Evolutionary conservation across 257 asterid genomes (phyloP).

Genomic region (Coffea canephora): DNA sequence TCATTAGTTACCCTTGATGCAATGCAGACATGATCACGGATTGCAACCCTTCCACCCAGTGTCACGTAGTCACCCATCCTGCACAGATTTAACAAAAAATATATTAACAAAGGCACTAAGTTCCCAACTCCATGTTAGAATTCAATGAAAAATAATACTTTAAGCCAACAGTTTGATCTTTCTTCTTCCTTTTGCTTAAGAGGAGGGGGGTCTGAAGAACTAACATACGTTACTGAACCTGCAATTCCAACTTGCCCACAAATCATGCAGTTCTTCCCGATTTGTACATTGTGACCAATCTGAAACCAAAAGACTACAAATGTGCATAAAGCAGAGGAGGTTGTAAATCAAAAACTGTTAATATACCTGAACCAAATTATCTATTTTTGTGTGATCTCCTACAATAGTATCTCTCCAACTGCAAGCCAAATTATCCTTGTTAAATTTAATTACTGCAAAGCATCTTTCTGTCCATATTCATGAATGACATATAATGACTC

Average conservation of each 20-base stretch:
- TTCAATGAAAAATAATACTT: not conserved
- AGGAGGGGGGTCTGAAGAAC: not conserved
- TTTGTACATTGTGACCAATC: conserved; percentile 87
- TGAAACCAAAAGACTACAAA: conserved; percentile 34
- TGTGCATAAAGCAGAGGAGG: conserved; percentile 6
- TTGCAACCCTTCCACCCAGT: conserved; percentile 74
- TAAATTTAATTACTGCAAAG: conserved; percentile 4
- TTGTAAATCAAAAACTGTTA: conserved; percentile 10
- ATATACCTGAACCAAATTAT: conserved; percentile 89
- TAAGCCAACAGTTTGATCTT: not conserved
- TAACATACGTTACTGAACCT: conserved; percentile 75
- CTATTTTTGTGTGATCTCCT: conserved; percentile 88
- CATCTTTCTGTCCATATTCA: not conserved
- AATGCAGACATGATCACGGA: conserved; percentile 73
- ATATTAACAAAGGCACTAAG: not conserved
- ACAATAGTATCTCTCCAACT: conserved; percentile 92
- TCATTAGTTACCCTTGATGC: conserved; percentile 53
- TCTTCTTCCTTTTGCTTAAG: not conserved
- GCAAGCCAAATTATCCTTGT: conserved; percentile 22
- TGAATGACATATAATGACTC: not conserved
- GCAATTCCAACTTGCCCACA: conserved; percentile 97
- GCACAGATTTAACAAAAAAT: conserved; percentile 9
- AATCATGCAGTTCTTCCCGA: conserved; percentile 68
- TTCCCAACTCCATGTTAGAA: not conserved
- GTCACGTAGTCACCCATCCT: conserved; percentile 84